Conservation (phyloP, 2,329 filamentous ascomycete genomes). For the Aspergillus novoparasiticus region DNA sequence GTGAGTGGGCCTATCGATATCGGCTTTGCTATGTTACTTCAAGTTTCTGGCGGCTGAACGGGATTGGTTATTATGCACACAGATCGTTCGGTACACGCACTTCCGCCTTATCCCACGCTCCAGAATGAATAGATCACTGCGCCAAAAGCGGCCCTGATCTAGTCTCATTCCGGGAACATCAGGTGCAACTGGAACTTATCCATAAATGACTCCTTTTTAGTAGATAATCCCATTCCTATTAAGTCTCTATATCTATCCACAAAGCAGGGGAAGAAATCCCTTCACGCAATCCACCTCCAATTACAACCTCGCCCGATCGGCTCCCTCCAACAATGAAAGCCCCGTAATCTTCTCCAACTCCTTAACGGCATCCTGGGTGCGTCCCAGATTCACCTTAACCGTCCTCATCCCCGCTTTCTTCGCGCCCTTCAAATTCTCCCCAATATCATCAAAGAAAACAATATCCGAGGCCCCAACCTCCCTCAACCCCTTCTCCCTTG, state of each 20-base stretch:
- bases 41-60: too few species aligned
- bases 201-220: too few species aligned
- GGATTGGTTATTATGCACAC: too few species aligned
- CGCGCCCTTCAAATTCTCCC: constrained; percentile 84
- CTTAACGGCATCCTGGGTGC: constrained; percentile 76
- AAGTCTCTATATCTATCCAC: background rate
- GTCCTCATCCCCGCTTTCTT: constrained; percentile 75
- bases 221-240: background rate
- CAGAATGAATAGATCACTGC: too few species aligned
- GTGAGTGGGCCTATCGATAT: too few species aligned
- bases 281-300: background rate
- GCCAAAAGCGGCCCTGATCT: too few species aligned
- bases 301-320: constrained; percentile 41
- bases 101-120: too few species aligned
- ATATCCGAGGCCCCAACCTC: constrained; percentile 67
- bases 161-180: too few species aligned
- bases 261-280: background rate
- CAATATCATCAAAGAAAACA: constrained; percentile 91
- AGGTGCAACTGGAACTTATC: too few species aligned
- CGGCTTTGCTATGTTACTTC: too few species aligned
- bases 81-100: too few species aligned
- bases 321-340: constrained; percentile 50
- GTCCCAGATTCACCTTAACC: constrained; percentile 80
- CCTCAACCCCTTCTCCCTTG: constrained; percentile 57
- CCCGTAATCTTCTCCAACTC: constrained; percentile 77